Evolutionary conservation across 2,329 filamentous ascomycete genomes (phyloP).

Genomic region (Aspergillus pseudoviridinutans): DNA sequence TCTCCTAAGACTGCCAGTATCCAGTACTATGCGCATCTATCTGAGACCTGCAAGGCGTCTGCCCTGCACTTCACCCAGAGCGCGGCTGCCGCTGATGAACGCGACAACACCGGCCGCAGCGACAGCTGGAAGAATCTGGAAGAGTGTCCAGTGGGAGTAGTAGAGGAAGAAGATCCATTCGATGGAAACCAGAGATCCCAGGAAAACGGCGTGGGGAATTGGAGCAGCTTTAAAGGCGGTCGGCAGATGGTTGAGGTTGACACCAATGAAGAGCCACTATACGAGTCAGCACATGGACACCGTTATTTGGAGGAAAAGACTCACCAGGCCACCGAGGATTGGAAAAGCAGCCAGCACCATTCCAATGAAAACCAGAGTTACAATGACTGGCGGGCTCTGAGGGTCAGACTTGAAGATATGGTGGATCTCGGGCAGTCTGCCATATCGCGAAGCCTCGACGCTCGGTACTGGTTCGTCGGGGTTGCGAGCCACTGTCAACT

Average conservation of each 20-base stretch:
- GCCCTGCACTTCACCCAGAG: constrained; percentile 87
- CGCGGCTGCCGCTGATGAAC: constrained; percentile 83
- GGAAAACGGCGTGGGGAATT: constrained; percentile 76
- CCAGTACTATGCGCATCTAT: constrained; percentile 31
- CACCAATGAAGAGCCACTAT: constrained; percentile 78
- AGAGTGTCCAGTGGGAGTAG: constrained; percentile 87
- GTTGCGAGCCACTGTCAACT: constrained; percentile 64
- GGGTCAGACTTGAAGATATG: constrained; percentile 84
- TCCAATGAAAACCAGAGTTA: constrained; percentile 73
- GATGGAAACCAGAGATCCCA: constrained; percentile 80
- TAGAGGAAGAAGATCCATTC: constrained; percentile 94
- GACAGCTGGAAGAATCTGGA: constrained; percentile 77
- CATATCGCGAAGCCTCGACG: constrained; percentile 74
- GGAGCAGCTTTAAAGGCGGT: constrained; percentile 74
- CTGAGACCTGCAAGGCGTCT: constrained; percentile 71
- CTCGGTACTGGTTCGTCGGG: constrained; percentile 55
- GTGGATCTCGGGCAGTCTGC: constrained; percentile 77
- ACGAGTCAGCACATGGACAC: constrained; percentile 8
- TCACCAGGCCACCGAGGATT: constrained; percentile 65
- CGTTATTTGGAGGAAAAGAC: constrained; percentile 26
- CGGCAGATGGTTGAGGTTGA: constrained; percentile 72
- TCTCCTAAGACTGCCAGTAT: constrained; percentile 3
- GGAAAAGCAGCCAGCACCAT: constrained; percentile 72
- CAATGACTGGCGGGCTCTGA: constrained; percentile 71
- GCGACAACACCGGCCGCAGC: constrained; percentile 64